These are phyloP conservation scores for Rhizodiscina lignyota DNA, from an alignment of 495 filamentous ascomycete species.

Conservation along the genomic window DNA sequence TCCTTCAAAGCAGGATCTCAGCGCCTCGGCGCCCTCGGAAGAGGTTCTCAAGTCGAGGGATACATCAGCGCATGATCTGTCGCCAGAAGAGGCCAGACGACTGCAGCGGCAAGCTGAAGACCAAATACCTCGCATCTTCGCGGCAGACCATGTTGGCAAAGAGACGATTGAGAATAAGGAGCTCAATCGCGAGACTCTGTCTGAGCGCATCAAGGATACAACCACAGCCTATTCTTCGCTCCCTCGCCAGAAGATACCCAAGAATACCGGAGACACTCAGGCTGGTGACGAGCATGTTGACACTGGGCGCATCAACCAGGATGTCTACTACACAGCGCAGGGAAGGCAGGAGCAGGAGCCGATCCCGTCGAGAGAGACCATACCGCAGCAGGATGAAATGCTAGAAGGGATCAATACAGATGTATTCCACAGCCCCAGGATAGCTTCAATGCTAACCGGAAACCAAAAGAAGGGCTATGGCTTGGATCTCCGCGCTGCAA, in stretches of 20 bases:
- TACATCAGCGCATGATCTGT: slow-evolving; percentile 14
- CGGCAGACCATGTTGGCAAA: neutral
- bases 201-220: slow-evolving; percentile 28
- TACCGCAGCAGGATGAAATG: slow-evolving; percentile 23
- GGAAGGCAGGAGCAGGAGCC: slow-evolving; percentile 4
- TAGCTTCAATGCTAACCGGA: slow-evolving; percentile 30
- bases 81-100: neutral
- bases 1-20: slow-evolving; percentile 7
- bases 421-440: slow-evolving; percentile 42
- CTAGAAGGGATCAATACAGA: slow-evolving; percentile 41
- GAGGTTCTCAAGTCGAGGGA: no score
- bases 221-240: slow-evolving; percentile 34
- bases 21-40: slow-evolving; percentile 3
- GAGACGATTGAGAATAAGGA: slow-evolving; percentile 7
- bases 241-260: slow-evolving; percentile 42
- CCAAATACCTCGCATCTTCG: neutral
- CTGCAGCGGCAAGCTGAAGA: neutral
- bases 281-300: slow-evolving; percentile 17
- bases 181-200: slow-evolving; percentile 39
- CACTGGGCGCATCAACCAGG: slow-evolving; percentile 34
- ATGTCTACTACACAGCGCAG: slow-evolving; percentile 29
- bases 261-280: slow-evolving; percentile 29
- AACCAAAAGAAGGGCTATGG: slow-evolving; percentile 3
- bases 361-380: slow-evolving; percentile 10
- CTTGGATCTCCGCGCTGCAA: no score